A percentile compares a stretch with the other conserved stretches of the same genome.
Evolutionary conservation across 1,284 basidiomycete species (phyloP).

Genomic region (Ceratobasidium sp.): DNA sequence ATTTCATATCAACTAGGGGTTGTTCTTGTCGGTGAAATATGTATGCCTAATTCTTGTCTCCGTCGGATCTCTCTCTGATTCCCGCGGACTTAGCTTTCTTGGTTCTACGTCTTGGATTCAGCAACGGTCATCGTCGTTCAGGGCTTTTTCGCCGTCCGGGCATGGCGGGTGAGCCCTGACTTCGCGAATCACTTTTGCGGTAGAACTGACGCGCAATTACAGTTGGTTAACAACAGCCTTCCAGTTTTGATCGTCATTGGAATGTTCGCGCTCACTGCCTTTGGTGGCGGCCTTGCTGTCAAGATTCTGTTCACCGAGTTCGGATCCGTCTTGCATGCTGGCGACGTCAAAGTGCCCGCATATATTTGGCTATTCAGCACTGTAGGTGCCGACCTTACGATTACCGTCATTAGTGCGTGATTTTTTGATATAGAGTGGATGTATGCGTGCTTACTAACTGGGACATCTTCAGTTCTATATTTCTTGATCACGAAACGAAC

Average conservation of each 20-base stretch:
- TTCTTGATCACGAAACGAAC: slow-evolving; percentile 26
- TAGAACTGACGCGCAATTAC: too few species aligned
- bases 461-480: slow-evolving; percentile 11
- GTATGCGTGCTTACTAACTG: neutral
- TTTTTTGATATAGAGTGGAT: too few species aligned
- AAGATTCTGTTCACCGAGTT: slow-evolving; percentile 34
- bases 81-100: slow-evolving; percentile 14
- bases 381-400: slow-evolving; percentile 38
- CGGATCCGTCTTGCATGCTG: slow-evolving; percentile 28
- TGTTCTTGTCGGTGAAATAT: slow-evolving; percentile 42
- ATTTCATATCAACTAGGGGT: neutral
- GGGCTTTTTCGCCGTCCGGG: slow-evolving; percentile 39
- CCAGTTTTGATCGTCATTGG: slow-evolving; percentile 33
- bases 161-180: slow-evolving; percentile 24
- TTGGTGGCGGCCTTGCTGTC: slow-evolving; percentile 38
- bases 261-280: slow-evolving; percentile 35
- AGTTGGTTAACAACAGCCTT: slow-evolving; percentile 31
- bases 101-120: slow-evolving; percentile 43
- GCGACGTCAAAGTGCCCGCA: slow-evolving; percentile 42
- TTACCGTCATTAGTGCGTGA: slow-evolving; percentile 41
- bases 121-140: slow-evolving; percentile 44
- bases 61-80: neutral
- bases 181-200: neutral
- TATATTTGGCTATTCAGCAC: slow-evolving; percentile 44
- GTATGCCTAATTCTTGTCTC: neutral